Evolutionary conservation across 225 moss, liverwort and hornwort species (phyloP).

Genomic region (Straminergon stramineum): DNA sequence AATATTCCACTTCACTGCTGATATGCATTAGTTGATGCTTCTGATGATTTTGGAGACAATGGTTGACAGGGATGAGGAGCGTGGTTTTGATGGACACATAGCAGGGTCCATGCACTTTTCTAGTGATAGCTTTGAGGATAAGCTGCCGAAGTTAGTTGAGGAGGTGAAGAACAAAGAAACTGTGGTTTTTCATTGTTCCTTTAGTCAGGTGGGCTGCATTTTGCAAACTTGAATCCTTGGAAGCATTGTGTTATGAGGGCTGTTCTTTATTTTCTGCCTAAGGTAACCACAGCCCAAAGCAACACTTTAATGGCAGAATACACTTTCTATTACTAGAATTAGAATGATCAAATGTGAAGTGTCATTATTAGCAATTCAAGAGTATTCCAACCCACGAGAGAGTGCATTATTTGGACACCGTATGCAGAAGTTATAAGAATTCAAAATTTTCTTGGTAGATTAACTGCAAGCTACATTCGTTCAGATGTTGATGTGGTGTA

Average conservation of each 20-base stretch:
- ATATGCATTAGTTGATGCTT: not conserved
- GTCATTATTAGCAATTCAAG: not conserved
- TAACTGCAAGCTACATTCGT: not conserved
- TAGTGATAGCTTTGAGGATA: constrained; percentile 50
- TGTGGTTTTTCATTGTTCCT: constrained; percentile 81
- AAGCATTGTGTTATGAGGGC: not conserved
- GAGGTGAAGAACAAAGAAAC: constrained; percentile 60
- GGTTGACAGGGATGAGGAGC: constrained; percentile 65
- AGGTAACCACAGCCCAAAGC: not conserved
- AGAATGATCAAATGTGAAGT: not conserved
- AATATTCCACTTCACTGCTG: not conserved
- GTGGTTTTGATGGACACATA: constrained; percentile 70
- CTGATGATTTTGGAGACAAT: not conserved
- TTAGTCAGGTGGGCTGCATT: constrained; percentile 51
- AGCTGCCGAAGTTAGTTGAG: constrained; percentile 58
- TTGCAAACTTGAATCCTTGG: not conserved
- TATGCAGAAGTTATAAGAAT: not conserved
- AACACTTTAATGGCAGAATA: not conserved
- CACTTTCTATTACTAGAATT: not conserved
- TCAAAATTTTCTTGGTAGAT: not conserved
- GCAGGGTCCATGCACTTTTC: constrained; percentile 73
- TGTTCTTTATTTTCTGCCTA: not conserved
- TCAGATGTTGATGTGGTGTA: not conserved
- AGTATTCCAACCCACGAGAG: not conserved
- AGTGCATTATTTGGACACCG: not conserved